Conservation (phyloP, 129 eudicot genomes). For the Smallanthus sonchifolius region DNA sequence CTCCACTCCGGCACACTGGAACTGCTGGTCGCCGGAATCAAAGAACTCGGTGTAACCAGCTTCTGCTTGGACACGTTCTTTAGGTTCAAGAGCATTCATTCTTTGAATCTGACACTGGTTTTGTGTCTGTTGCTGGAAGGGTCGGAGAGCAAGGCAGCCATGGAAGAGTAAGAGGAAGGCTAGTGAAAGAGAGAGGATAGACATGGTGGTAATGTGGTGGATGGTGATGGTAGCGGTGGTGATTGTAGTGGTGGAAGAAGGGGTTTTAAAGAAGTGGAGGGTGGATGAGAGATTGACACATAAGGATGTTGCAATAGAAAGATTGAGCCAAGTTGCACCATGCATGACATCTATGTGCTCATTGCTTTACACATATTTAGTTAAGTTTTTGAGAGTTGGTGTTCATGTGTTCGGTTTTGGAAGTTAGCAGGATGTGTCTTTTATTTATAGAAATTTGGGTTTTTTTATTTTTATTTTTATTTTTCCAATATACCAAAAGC, state of each 20-base stretch:
- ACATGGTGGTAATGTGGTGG: constrained; percentile 40
- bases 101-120: constrained; percentile 49
- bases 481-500: background rate
- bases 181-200: constrained; percentile 38
- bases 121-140: constrained; percentile 22
- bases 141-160: constrained; percentile 36
- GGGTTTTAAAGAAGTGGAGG: constrained; percentile 23
- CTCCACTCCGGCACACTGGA: constrained; percentile 67
- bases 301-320: constrained; percentile 16
- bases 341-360: constrained; percentile 24
- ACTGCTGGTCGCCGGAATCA: constrained; percentile 46
- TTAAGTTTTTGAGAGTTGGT: background rate
- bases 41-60: constrained; percentile 64
- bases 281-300: constrained; percentile 29
- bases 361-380: constrained; percentile 19
- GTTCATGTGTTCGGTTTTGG: background rate
- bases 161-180: constrained; percentile 24
- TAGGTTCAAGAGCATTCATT: constrained; percentile 54
- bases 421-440: background rate
- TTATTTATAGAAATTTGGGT: background rate
- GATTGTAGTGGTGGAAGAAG: background rate
- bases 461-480: background rate
- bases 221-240: constrained; percentile 17
- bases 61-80: constrained; percentile 38
- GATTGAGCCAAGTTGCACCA: constrained; percentile 28